A percentile compares a stretch with the other conserved stretches of the same genome.
Conservation (phyloP, 257 asterid species). For the Capsicum rhomboideum region DNA sequence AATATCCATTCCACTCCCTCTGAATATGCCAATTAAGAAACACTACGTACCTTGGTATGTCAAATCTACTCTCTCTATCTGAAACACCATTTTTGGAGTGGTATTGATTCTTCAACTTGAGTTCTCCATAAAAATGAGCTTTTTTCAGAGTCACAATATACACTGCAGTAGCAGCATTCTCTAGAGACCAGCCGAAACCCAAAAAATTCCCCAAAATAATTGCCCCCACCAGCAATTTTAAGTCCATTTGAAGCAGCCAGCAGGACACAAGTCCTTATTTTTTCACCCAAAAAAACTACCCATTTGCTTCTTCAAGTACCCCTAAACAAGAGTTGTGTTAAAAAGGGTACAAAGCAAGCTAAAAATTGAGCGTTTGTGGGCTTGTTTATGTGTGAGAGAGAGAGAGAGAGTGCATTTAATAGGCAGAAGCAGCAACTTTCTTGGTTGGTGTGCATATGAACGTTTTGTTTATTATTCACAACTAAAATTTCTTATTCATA, state of each 20-base stretch:
- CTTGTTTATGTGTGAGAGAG: neutral
- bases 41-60: slow-evolving; percentile 28
- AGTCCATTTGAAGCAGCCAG: slow-evolving; percentile 29
- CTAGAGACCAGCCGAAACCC: slow-evolving; percentile 26
- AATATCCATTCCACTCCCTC: neutral
- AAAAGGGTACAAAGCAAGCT: neutral
- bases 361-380: neutral
- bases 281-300: neutral
- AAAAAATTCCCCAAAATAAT: slow-evolving; percentile 36
- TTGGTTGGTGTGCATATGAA: neutral
- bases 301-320: neutral
- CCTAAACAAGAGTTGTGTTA: neutral
- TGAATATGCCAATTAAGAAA: neutral
- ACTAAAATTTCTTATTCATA: neutral
- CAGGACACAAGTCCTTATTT: neutral
- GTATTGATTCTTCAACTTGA: slow-evolving; percentile 35
- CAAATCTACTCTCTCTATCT: slow-evolving; percentile 36
- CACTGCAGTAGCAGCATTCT: slow-evolving; percentile 23
- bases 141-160: slow-evolving; percentile 83
- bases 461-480: neutral
- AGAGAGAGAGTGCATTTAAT: neutral
- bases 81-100: slow-evolving; percentile 23
- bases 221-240: slow-evolving; percentile 18
- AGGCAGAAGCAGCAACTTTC: neutral
- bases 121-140: slow-evolving; percentile 43